Evolutionary conservation across 2,329 filamentous ascomycete genomes (phyloP), one percentile per base, ranked within the genome.

Genomic region (Talaromyces sp.): DNA sequence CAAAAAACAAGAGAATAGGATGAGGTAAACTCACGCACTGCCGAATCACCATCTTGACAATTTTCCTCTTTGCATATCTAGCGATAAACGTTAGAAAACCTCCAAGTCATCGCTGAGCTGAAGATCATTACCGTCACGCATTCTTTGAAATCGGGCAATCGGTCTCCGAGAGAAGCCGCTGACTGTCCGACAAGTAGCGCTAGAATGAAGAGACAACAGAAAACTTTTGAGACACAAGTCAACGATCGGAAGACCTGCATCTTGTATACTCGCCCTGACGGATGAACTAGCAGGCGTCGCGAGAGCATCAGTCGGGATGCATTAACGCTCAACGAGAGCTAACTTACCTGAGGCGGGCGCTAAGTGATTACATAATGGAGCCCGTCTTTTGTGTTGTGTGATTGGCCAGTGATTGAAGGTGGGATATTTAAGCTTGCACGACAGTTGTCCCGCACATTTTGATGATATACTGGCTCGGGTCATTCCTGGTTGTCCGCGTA

Each of bases 61-160:
- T 96, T 97, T 75, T 94, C 88, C 52, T 83, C 79, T 74, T 86
- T 83, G 82, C 94, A 98, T 71, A 94, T 84, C 92, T 97, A 61
- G 67, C 64, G 71, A 22, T 22, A 70, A 19, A 33, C 68, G 66
- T 65, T 63, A 62, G 67, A 15, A 56, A 22, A 19, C 4, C 3
- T 33, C 52, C 9, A 11, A 37, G n/a, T 56, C n/a, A 22, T 3
- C 11, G 33, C 11, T 13, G 50, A 54, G n/a, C 33, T 35, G 31
- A 31, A 52, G 17, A n/a, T 31, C 39, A 27, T 50, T 82, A 96
- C 94, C 83, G 92, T 80, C 62, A 98, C 87, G 76, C 95, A 99
- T 77, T 93, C 84, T 74, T 84, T 86, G 77, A 99, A 99, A 73
- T 96, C 93, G 19, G 92, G 92, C 66, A 97, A 82, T 63, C 87